Conservation (phyloP, 169 alveolate genomes). For the Hepatocystis sp. region DNA sequence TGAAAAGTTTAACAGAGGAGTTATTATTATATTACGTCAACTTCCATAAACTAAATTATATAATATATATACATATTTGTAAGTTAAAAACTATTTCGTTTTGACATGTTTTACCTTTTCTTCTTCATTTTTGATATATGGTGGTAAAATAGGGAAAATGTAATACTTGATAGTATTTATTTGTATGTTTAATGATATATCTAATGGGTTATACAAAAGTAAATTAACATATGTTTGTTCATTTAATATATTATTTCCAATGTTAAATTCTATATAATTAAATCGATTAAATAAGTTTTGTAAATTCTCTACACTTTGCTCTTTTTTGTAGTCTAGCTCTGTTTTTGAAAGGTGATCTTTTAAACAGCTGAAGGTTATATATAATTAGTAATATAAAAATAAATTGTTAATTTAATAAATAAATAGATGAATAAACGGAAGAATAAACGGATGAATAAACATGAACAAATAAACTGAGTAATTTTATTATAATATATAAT, state of each 20-base stretch:
- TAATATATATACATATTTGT: slow-evolving; percentile 1
- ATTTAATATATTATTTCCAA: slow-evolving; percentile 56
- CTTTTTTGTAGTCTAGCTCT: slow-evolving; percentile 46
- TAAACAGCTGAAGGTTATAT: slow-evolving; percentile 13
- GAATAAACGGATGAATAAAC: no score
- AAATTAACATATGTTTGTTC: slow-evolving; percentile 43
- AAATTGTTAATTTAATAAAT: no score
- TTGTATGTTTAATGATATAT: slow-evolving; percentile 31
- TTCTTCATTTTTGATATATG: slow-evolving; percentile 54
- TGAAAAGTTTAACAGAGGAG: no score
- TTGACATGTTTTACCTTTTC: slow-evolving; percentile 34
- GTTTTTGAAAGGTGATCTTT: slow-evolving; percentile 34
- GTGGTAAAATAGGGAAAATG: slow-evolving; percentile 69
- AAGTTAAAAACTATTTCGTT: neutral
- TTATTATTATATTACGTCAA: no score
- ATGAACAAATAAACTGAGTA: no score
- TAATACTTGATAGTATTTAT: slow-evolving; percentile 63
- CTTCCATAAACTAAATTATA: no score
- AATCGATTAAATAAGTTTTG: slow-evolving; percentile 49
- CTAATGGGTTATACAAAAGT: slow-evolving; percentile 63
- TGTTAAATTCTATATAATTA: slow-evolving; percentile 60
- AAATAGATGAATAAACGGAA: neutral
- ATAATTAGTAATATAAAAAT: no score
- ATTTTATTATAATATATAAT: no score
- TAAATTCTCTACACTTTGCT: slow-evolving; percentile 50